These are phyloP conservation scores for Gonapodya prolifera DNA, from an alignment of 192 early-diverging fungal genomes.

Conservation along the genomic window DNA sequence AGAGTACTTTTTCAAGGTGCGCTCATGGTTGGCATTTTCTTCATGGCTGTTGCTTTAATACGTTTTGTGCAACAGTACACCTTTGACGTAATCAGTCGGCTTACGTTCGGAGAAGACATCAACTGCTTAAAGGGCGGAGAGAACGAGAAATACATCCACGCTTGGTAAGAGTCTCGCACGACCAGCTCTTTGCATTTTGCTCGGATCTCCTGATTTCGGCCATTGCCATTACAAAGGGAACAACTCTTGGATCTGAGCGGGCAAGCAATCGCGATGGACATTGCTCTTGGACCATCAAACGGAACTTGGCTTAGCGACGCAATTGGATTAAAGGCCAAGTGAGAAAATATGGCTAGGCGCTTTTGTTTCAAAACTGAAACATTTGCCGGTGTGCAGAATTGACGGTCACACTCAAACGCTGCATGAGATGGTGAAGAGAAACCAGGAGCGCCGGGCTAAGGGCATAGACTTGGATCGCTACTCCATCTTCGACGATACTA, in stretches of 20 bases:
- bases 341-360: no score
- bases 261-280: background rate
- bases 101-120: background rate
- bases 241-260: background rate
- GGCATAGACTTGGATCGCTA: background rate
- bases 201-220: no score
- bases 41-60: background rate
- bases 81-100: background rate
- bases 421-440: background rate
- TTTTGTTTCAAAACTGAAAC: no score
- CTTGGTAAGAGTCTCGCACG: background rate
- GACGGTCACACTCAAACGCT: background rate
- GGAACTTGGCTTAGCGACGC: background rate
- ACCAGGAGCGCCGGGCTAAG: background rate
- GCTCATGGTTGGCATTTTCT: background rate
- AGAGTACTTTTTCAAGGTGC: background rate
- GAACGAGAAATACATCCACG: background rate
- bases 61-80: background rate
- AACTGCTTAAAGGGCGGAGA: background rate
- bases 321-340: background rate
- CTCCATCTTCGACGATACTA: slow-evolving; percentile 1
- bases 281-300: background rate
- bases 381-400: background rate
- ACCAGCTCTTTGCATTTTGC: no score
- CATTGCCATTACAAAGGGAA: background rate